Percentiles rank a stretch among this genome's conserved stretches.
Conservation (phyloP, 2,329 filamentous ascomycete species). For the Neurospora sp. region DNA sequence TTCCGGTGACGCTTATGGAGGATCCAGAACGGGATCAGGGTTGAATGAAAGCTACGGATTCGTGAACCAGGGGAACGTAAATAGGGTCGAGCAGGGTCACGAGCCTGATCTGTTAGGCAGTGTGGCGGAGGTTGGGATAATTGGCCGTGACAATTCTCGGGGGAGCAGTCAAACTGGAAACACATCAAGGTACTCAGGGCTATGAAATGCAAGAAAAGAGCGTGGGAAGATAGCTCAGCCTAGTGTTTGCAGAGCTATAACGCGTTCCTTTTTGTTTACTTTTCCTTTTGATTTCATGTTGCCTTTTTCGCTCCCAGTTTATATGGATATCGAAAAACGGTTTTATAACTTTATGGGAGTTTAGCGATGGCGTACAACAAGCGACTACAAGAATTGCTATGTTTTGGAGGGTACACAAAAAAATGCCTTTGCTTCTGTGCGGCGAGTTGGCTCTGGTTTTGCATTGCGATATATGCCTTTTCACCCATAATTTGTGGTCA, state of each 20-base stretch:
- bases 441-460: not conserved
- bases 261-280: not conserved
- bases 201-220: not conserved
- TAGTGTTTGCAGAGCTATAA: not conserved
- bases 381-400: not conserved
- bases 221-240: not conserved
- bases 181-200: not conserved
- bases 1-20: conserved; percentile 27
- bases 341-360: not conserved
- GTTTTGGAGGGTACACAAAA: not conserved
- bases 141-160: not conserved
- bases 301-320: not conserved
- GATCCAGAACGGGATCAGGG: conserved; percentile 8
- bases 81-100: conserved; percentile 36
- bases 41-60: conserved; percentile 35
- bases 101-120: conserved; percentile 40
- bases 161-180: not conserved
- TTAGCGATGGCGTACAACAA: not conserved
- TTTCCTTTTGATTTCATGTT: not conserved
- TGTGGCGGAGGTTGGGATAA: conserved; percentile 40
- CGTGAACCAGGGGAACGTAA: conserved; percentile 49
- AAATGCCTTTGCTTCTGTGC: not conserved
- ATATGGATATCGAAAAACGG: not conserved
- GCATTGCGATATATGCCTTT: not conserved
- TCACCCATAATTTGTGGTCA: not conserved